Evolutionary conservation across 2,329 filamentous ascomycete species (phyloP), one percentile per base, ranked within the genome.

Genomic region (Aspergillus tubingensis): DNA sequence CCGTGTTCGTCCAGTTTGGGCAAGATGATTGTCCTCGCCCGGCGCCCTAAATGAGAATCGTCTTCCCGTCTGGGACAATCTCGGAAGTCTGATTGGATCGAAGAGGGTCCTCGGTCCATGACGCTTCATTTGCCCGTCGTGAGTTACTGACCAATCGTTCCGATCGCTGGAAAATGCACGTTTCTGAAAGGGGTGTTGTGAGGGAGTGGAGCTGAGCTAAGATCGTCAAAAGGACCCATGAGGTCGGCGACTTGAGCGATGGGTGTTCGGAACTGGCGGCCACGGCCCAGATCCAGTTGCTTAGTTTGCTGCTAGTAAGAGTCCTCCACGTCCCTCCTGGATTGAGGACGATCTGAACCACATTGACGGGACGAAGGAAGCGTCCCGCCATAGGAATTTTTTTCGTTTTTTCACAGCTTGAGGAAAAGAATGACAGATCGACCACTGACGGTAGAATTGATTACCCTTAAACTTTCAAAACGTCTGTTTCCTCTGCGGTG

Each of bases 71-170:
- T 49, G 58, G 64, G 27, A 62, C 64, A 60, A 55, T 60, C 36
- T 47, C 8, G 10, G 52, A 38, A 8, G 15, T n/a, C 27, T 67
- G 63, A 69, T 69, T 69, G 67, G 67, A 19, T 49, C 7, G 7
- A n/a, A 25, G 32, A 15, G 36, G 17, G 48, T 63, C 44, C 17
- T 54, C 53, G 57, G 41, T 51, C 54, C 52, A 65, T 64, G 58
- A 61, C 62, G 62, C 58, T 66, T 65, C 65, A 67, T 68, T 67
- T 65, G 53, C 44, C 57, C 58, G 60, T 58, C 62, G 60, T 41
- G 41, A 30, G 21, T 15, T 57, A 38, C 60, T 36, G 15, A 57
- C 67, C 67, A 69, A 67, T 67, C 61, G 63, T 38, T 30, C 47
- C 50, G 7, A 7, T 32, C 52, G 43, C 13, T 55, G 25, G n/a